A percentile compares a stretch with the other conserved stretches of the same genome.
Conservation (phyloP, 176 grass and related monocot genomes). For the Stipa capillata region DNA sequence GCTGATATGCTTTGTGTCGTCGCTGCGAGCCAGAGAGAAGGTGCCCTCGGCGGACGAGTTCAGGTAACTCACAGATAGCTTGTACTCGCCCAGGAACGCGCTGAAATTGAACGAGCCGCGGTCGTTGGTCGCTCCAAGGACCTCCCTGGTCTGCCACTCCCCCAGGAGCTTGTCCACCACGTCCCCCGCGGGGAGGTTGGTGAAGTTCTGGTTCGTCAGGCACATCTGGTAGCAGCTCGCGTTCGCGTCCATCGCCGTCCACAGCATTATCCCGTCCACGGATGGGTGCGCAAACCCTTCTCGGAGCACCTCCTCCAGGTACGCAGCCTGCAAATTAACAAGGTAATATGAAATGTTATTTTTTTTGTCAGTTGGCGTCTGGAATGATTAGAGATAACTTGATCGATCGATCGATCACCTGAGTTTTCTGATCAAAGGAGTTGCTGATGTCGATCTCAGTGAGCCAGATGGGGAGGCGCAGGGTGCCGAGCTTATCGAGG, state of each 20-base stretch:
- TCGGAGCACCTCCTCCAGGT: constrained; percentile 71
- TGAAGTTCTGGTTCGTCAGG: constrained; percentile 49
- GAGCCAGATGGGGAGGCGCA: constrained; percentile 75
- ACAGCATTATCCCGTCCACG: constrained; percentile 73
- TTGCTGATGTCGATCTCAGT: constrained; percentile 79
- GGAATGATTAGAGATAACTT: no score
- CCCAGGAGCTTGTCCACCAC: constrained; percentile 57
- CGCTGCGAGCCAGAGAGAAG: constrained; percentile 42
- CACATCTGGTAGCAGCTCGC: constrained; percentile 93
- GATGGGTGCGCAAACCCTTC: constrained; percentile 74
- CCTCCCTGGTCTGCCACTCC: constrained; percentile 75
- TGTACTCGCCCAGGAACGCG: constrained; percentile 66
- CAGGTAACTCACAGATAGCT: constrained; percentile 30
- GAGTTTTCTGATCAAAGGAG: constrained; percentile 31
- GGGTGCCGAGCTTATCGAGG: constrained; percentile 72
- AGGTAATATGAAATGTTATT: not conserved
- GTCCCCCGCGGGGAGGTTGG: constrained; percentile 60
- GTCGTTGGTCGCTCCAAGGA: constrained; percentile 47
- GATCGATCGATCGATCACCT: no score
- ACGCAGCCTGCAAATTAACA: constrained; percentile 38
- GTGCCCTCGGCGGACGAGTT: constrained; percentile 41
- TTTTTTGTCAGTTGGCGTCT: no score
- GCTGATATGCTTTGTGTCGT: constrained; percentile 72
- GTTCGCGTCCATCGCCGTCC: constrained; percentile 48
- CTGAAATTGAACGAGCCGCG: constrained; percentile 65